Percentiles rank a stretch among this genome's conserved stretches.
Evolutionary conservation across 805 yeast genomes (phyloP).

Genomic region (Candida glaebosa): DNA sequence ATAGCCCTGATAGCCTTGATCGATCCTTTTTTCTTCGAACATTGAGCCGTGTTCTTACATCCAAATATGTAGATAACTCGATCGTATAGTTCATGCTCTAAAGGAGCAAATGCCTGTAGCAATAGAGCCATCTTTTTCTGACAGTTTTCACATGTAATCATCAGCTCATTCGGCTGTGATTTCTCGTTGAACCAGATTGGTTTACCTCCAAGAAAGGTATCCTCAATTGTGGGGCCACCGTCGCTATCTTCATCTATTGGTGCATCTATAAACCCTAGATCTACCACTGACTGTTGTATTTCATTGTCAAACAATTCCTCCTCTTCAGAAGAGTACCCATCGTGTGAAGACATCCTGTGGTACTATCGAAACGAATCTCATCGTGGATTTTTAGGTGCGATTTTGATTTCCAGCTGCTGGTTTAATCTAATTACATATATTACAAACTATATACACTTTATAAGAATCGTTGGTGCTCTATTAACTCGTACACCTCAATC

Average conservation of each 20-base stretch:
- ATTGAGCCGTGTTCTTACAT: constrained; percentile 53
- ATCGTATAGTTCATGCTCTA: constrained; percentile 70
- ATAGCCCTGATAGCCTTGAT: constrained; percentile 78
- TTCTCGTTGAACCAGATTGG: constrained; percentile 62
- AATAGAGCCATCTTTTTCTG: constrained; percentile 58
- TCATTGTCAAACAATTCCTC: constrained; percentile 30
- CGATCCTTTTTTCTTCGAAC: constrained; percentile 68
- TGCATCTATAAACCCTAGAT: constrained; percentile 64
- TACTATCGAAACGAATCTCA: not conserved
- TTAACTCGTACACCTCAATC: constrained; percentile 70
- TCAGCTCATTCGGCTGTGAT: constrained; percentile 52
- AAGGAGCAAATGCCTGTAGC: constrained; percentile 77
- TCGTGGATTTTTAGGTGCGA: not conserved
- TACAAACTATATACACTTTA: constrained; percentile 11
- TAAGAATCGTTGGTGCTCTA: constrained; percentile 37
- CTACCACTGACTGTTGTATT: constrained; percentile 36
- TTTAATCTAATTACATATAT: constrained; percentile 6
- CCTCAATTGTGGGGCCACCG: constrained; percentile 43
- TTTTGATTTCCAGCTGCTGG: too few species aligned
- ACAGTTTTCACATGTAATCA: constrained; percentile 67
- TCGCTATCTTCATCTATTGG: constrained; percentile 43
- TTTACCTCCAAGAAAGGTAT: constrained; percentile 78
- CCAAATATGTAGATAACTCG: constrained; percentile 78
- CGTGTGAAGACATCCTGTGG: constrained; percentile 33
- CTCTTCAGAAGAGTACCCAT: constrained; percentile 54